phyloP scores from a whole-genome alignment of 768 basidiomycete genomes.

The Pholiota conissans region DNA sequence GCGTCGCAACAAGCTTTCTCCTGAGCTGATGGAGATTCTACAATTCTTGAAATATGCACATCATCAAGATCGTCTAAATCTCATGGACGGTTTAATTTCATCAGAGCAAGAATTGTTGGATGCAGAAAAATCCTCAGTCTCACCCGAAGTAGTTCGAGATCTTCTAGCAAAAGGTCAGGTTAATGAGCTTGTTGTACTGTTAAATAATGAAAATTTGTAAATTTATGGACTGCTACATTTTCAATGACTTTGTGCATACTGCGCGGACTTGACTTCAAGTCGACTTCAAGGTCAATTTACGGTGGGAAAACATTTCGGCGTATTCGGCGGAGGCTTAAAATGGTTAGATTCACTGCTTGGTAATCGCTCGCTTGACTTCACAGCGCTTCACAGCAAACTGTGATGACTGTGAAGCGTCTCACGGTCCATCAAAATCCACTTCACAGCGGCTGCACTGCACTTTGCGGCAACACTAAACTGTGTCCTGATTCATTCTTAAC shows the following conservation, averaged over 20 bases:
- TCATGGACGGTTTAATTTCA: conserved; percentile 17
- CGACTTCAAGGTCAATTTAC: too few relatives aligned
- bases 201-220: neutral
- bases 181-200: neutral
- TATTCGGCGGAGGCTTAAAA: too few relatives aligned
- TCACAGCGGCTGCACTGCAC: neutral
- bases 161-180: neutral
- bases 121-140: neutral
- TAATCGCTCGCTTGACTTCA: too few relatives aligned
- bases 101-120: neutral
- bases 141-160: neutral
- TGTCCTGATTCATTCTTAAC: too few relatives aligned
- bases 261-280: too few relatives aligned
- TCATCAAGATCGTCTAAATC: conserved; percentile 15
- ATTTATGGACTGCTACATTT: neutral
- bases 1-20: conserved; percentile 21
- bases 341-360: too few relatives aligned
- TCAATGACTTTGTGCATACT: too few relatives aligned
- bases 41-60: conserved; percentile 28
- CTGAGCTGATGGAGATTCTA: conserved; percentile 25
- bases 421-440: neutral
- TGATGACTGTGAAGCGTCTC: conserved; percentile 2
- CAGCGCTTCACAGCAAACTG: neutral
- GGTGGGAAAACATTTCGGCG: too few relatives aligned
- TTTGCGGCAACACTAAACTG: neutral